Percentiles rank a stretch among this genome's conserved stretches.
phyloP scores from a whole-genome alignment of 2,329 filamentous ascomycete species.

The Paraconiothyrium brasiliense region DNA sequence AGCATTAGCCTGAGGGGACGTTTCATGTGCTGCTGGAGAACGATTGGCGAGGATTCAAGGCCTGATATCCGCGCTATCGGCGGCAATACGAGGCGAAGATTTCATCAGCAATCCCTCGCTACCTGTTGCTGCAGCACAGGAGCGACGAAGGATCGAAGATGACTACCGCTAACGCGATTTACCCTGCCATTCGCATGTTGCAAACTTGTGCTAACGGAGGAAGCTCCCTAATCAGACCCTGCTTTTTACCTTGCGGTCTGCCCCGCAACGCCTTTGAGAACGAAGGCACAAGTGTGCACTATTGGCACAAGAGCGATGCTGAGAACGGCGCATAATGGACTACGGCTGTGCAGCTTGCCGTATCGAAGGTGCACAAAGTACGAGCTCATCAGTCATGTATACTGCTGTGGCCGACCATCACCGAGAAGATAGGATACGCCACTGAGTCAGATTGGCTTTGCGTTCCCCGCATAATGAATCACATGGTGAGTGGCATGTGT shows the following conservation, averaged over 20 bases:
- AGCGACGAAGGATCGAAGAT: background rate
- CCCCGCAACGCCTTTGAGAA: background rate
- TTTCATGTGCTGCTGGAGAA: background rate
- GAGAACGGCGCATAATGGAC: background rate
- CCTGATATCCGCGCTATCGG: slow-evolving; percentile 2
- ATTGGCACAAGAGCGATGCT: background rate
- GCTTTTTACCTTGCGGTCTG: background rate
- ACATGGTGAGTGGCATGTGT: background rate
- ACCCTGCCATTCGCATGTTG: background rate
- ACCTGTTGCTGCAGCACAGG: background rate
- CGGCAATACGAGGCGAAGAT: slow-evolving; percentile 5
- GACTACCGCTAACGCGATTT: background rate
- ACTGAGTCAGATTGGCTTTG: background rate
- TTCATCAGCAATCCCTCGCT: background rate
- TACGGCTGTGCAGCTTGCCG: background rate
- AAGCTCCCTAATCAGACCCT: background rate
- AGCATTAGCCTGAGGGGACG: background rate
- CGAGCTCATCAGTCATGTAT: background rate
- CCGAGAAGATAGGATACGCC: background rate
- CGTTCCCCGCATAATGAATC: background rate
- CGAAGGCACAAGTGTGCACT: background rate
- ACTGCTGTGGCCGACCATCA: background rate
- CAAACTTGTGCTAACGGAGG: background rate
- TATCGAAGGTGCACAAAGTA: background rate
- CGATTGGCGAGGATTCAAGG: background rate